Evolutionary conservation across 208 protist genomes (phyloP).

Genomic region (Wallacemonas sp.): DNA sequence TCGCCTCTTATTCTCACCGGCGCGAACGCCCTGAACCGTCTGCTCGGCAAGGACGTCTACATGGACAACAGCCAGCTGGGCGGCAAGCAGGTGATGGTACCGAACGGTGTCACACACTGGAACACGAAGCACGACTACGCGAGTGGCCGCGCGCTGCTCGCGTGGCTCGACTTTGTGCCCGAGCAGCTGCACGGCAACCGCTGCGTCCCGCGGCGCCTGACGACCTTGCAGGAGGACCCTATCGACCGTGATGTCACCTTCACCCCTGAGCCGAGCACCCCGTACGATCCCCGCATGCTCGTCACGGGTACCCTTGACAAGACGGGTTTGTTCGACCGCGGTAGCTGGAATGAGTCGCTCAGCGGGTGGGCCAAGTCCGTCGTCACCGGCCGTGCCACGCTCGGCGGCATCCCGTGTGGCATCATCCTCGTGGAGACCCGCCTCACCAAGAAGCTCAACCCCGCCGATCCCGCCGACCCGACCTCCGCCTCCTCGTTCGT

Average conservation of each 20-base stretch:
- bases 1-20: conserved; percentile 96
- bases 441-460: conserved; percentile 90
- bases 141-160: conserved; percentile 65
- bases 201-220: conserved; percentile 47
- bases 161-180: conserved; percentile 93
- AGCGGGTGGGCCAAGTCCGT: conserved; percentile 97
- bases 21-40: conserved; percentile 85
- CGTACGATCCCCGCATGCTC: conserved; percentile 87
- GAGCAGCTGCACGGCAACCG: conserved; percentile 32
- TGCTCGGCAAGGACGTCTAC: conserved; percentile 97
- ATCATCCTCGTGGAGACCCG: conserved; percentile 97
- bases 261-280: conserved; percentile 44
- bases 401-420: conserved; percentile 97
- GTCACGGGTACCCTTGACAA: conserved; percentile 48
- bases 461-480: conserved; percentile 95
- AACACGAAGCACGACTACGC: conserved; percentile 81
- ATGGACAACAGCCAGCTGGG: conserved; percentile 97
- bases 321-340: conserved; percentile 89
- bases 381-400: conserved; percentile 93
- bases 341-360: conserved; percentile 91
- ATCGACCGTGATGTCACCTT: conserved; percentile 84
- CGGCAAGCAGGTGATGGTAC: conserved; percentile 96
- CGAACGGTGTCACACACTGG: conserved; percentile 96
- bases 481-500: conserved; percentile 67
- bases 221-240: conserved; percentile 38